These are phyloP conservation scores for Urochloa ruziziensis DNA, from an alignment of 176 grass and related monocot genomes.

Conservation along the genomic window DNA sequence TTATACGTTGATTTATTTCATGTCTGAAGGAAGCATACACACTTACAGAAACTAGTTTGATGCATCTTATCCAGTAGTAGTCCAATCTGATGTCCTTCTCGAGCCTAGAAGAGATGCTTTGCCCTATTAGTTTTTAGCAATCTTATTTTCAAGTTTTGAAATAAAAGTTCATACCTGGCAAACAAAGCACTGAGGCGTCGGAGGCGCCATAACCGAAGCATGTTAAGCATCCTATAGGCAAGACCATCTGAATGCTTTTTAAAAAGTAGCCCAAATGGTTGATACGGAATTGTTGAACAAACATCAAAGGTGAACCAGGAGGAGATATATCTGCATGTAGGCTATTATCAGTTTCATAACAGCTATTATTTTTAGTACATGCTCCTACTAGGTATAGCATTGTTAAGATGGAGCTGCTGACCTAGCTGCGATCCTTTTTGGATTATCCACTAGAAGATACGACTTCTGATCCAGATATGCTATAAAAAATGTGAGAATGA, in stretches of 20 bases:
- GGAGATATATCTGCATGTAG: conserved; percentile 65
- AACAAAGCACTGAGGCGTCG: conserved; percentile 80
- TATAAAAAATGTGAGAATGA: conserved; percentile 78
- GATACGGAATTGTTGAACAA: conserved; percentile 81
- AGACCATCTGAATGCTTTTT: conserved; percentile 63
- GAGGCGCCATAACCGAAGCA: conserved; percentile 82
- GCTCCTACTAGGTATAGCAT: not conserved
- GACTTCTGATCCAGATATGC: conserved; percentile 64
- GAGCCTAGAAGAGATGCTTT: conserved; percentile 49
- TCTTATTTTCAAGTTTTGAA: conserved; percentile 6
- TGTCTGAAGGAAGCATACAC: conserved; percentile 12
- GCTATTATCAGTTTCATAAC: not conserved
- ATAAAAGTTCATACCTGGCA: conserved; percentile 54
- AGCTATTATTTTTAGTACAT: conserved; percentile 2
- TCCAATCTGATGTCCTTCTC: conserved; percentile 86
- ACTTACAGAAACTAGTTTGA: conserved; percentile 80
- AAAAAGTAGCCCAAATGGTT: conserved; percentile 54
- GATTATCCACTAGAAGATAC: conserved; percentile 67
- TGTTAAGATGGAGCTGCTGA: conserved; percentile 23
- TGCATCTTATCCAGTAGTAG: conserved; percentile 88
- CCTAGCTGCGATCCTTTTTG: conserved; percentile 72
- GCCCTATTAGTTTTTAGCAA: conserved; percentile 27
- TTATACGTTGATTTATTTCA: not conserved
- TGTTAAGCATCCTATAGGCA: conserved; percentile 61
- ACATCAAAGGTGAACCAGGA: conserved; percentile 81